Evolutionary conservation across 1,284 basidiomycete genomes (phyloP).

Genomic region (Peniophora sp.): DNA sequence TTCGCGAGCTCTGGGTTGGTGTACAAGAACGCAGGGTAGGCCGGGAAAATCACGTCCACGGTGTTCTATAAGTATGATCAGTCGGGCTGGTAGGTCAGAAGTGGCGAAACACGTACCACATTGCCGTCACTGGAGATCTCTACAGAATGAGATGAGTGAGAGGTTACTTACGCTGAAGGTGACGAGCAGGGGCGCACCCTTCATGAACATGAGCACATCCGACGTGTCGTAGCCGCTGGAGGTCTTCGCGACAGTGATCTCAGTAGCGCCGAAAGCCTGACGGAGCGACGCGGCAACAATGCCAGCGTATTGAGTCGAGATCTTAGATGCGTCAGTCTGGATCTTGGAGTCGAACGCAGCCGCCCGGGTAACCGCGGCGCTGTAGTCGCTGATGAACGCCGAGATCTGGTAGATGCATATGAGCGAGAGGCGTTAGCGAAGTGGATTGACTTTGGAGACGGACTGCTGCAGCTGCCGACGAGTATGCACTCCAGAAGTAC

Average conservation of each 20-base stretch:
- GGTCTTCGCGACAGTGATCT: slow-evolving; percentile 53
- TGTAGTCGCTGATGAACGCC: slow-evolving; percentile 47
- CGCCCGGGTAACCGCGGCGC: slow-evolving; percentile 38
- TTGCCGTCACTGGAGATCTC: slow-evolving; percentile 57
- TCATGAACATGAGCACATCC: slow-evolving; percentile 57
- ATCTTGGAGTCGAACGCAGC: slow-evolving; percentile 47
- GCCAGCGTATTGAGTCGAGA: slow-evolving; percentile 50
- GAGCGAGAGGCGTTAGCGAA: neutral
- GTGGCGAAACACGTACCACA: neutral
- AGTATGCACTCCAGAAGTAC: slow-evolving; percentile 47
- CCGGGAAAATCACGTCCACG: slow-evolving; percentile 66
- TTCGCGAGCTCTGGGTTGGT: slow-evolving; percentile 54
- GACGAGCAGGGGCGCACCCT: slow-evolving; percentile 32
- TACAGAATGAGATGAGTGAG: neutral
- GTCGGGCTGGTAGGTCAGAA: too few relatives aligned
- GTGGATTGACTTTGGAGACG: slow-evolving; percentile 12
- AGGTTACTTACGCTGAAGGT: too few relatives aligned
- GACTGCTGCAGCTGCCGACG: slow-evolving; percentile 35
- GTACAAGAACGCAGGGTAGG: slow-evolving; percentile 60
- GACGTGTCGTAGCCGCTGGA: slow-evolving; percentile 44
- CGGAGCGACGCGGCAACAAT: slow-evolving; percentile 52
- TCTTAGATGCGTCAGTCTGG: slow-evolving; percentile 40
- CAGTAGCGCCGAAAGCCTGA: slow-evolving; percentile 52
- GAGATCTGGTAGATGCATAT: slow-evolving; percentile 27
- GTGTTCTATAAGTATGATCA: slow-evolving; percentile 46